phyloP scores from a whole-genome alignment of 805 yeast genomes.

The Candida peoriensis region DNA sequence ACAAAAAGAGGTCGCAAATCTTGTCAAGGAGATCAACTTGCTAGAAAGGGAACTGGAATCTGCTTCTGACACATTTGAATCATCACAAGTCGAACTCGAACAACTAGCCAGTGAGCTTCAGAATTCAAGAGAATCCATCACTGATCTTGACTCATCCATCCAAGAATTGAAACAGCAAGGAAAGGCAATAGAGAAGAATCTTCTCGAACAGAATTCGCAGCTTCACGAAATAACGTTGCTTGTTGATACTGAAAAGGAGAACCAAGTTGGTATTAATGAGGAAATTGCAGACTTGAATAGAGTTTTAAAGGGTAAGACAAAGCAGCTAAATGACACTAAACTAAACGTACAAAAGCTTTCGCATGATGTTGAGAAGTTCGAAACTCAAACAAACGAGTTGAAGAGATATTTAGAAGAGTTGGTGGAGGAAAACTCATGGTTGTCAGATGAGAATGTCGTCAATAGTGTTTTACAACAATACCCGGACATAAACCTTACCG shows the following conservation, averaged over 20 bases:
- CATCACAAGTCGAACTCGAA: conserved; percentile 64
- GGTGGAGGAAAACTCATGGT: conserved; percentile 64
- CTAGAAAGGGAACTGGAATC: conserved; percentile 38
- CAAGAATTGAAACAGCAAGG: conserved; percentile 30
- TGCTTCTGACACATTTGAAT: conserved; percentile 52
- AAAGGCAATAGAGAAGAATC: conserved; percentile 20
- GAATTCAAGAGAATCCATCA: conserved; percentile 37
- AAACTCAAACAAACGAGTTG: conserved; percentile 31
- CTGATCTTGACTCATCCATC: conserved; percentile 30
- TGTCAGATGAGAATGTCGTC: conserved; percentile 56
- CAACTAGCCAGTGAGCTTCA: conserved; percentile 56
- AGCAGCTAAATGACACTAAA: conserved; percentile 38
- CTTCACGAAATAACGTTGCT: conserved; percentile 23
- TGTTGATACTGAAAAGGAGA: conserved; percentile 38
- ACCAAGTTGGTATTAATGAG: conserved; percentile 64
- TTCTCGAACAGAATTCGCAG: conserved; percentile 23
- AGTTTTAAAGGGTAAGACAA: conserved; percentile 38
- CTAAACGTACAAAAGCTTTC: conserved; percentile 48
- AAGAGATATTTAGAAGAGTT: conserved; percentile 39
- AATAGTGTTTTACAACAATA: conserved; percentile 54
- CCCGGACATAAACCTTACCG: conserved; percentile 57
- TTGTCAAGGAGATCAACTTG: conserved; percentile 31
- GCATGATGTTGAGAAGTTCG: conserved; percentile 50
- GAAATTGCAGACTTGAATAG: conserved; percentile 60
- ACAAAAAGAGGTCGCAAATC: conserved; percentile 42